Evolutionary conservation across 257 asterid species (phyloP).

Genomic region (Paraleonurus japonicus): DNA sequence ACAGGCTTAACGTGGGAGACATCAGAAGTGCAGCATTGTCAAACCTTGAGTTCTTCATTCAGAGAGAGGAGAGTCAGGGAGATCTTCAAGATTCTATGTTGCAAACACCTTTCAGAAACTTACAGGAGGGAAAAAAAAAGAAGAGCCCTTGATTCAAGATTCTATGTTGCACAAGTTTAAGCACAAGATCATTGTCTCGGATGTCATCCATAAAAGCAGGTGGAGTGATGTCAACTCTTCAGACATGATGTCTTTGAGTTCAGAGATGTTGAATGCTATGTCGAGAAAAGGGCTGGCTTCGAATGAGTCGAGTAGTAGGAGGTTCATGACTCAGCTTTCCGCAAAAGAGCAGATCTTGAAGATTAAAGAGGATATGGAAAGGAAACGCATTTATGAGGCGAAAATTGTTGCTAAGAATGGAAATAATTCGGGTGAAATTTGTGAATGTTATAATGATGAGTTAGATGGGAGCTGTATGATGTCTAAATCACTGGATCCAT

Average conservation of each 20-base stretch:
- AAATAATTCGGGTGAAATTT: not conserved
- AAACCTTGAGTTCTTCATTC: conserved; percentile 36
- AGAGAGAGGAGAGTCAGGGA: conserved; percentile 31
- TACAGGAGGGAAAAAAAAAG: conserved; percentile 19
- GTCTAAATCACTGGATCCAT: conserved; percentile 26
- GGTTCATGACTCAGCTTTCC: conserved; percentile 18
- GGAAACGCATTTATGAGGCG: conserved; percentile 34
- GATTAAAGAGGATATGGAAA: conserved; percentile 43
- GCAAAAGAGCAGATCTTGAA: conserved; percentile 27
- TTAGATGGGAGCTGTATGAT: conserved; percentile 5
- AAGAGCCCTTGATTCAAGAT: conserved; percentile 36
- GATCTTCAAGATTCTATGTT: conserved; percentile 32
- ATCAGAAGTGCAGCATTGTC: conserved; percentile 22
- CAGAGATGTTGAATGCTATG: conserved; percentile 45
- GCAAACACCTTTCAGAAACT: conserved; percentile 30
- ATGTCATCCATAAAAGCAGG: conserved; percentile 49
- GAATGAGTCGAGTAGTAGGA: conserved; percentile 26
- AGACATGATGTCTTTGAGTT: conserved; percentile 51
- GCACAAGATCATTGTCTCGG: conserved; percentile 56
- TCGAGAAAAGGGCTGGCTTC: conserved; percentile 34
- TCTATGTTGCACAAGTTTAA: conserved; percentile 35
- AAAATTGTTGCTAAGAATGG: conserved; percentile 19
- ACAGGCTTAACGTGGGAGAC: conserved; percentile 34
- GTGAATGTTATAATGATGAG: conserved; percentile 18
- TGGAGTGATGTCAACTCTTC: conserved; percentile 74